Evolutionary conservation across 2,329 filamentous ascomycete genomes (phyloP).

Genomic region (Ophiocordyceps australis): DNA sequence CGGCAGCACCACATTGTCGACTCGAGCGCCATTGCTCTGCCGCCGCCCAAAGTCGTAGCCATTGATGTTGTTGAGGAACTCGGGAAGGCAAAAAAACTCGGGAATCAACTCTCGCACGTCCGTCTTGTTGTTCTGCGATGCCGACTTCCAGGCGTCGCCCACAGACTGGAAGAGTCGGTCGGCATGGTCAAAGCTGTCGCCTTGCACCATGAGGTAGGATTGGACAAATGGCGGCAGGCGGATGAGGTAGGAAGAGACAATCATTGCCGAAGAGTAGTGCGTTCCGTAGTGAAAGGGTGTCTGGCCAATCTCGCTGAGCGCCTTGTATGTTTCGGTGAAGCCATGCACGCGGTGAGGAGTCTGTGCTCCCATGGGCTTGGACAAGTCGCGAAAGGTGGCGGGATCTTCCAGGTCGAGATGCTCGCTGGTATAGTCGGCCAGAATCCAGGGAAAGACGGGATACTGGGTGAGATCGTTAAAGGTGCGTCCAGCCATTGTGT

Average conservation of each 20-base stretch:
- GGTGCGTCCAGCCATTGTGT: slow-evolving; percentile 89
- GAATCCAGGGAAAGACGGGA: slow-evolving; percentile 91
- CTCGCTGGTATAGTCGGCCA: slow-evolving; percentile 89
- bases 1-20: slow-evolving; percentile 78
- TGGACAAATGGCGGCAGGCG: slow-evolving; percentile 91
- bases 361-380: slow-evolving; percentile 93
- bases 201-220: slow-evolving; percentile 83
- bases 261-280: slow-evolving; percentile 98
- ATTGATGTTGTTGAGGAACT: slow-evolving; percentile 89
- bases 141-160: slow-evolving; percentile 76
- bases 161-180: slow-evolving; percentile 92
- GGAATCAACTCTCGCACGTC: slow-evolving; percentile 91
- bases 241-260: slow-evolving; percentile 90
- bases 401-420: slow-evolving; percentile 78
- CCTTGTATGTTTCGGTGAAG: slow-evolving; percentile 69
- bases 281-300: slow-evolving; percentile 94
- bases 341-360: slow-evolving; percentile 56
- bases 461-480: slow-evolving; percentile 99
- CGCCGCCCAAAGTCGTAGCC: slow-evolving; percentile 82
- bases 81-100: slow-evolving; percentile 92
- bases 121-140: slow-evolving; percentile 76
- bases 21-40: slow-evolving; percentile 61
- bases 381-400: slow-evolving; percentile 72
- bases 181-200: slow-evolving; percentile 90
- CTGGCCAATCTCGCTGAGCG: slow-evolving; percentile 82